Base-by-base conservation (phyloP, 495 filamentous ascomycete genomes). In the Cercophora samala region DNA sequence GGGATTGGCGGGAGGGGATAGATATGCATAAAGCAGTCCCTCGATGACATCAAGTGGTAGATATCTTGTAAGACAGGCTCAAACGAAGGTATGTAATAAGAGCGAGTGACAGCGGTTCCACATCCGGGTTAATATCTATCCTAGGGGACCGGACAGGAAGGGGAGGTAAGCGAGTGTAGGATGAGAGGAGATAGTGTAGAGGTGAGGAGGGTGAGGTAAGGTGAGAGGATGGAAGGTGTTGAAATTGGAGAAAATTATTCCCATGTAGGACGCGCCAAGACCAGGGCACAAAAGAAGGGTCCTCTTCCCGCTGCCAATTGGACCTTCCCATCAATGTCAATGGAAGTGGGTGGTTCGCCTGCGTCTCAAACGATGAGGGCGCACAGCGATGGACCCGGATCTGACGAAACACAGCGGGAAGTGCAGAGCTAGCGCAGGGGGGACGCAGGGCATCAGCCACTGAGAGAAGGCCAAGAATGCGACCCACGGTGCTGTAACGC, bases 1-100 rank as follows among this genome's bases (percentile, higher is more conserved):
- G n/a, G 15, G 18, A 66, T 19, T 21, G 29, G 1, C 15, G 25
- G 51, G 58, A 54, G 21, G 53, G 54, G 23, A 29, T 19, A 22
- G 32, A 23, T 17, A 19, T 19, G 32, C 52, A 59, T 60, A 22
- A 53, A 58, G 21, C 8, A 13, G 15, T 60, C 60, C 54, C 22
- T 63, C 23, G 52, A 69, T 69, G 63, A 55, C 63, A 69, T 69
- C 67, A 65, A 58, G 26, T 46, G 21, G 58, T 22, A 32, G 53
- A 18, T 46, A 25, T 63, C 52, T 54, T 19, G 5, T 51, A 58
- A 24, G 59, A 62, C 62, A 60, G 42, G 25, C 25, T 25, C 37
- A 60, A 68, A 65, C 63, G 58, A 68, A 51, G 52, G 67, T 46
- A 17, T 46, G 8, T 11, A 46, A 46, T 5, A 46, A 46, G 22